Evolutionary conservation across 495 filamentous ascomycete genomes (phyloP), one percentile per base, ranked within the genome.

Genomic region (Penicillium nucicola): DNA sequence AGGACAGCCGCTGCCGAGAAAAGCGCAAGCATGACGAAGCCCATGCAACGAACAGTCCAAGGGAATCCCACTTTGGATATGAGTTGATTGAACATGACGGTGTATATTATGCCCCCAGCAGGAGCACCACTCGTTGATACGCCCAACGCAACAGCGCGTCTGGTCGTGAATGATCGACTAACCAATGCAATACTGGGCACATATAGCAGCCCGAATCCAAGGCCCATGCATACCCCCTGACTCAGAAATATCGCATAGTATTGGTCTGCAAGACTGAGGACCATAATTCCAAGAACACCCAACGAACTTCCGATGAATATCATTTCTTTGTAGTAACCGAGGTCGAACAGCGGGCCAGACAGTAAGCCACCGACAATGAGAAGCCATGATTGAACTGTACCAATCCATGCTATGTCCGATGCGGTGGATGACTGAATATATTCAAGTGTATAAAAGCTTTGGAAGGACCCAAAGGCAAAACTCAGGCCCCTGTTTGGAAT

Each of bases 61-160:
- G 54, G 58, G 52, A 81, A 81, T 4, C 75, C 76, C 18, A 81
- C 49, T 15, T 39, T 47, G 0, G 69, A 66, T 6, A 74, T 60
- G 4, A 83, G 64, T 20, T 65, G 63, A 36, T 77, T 61, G 52
- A 82, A 75, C 28, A 78, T 57, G 38, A 81, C 73, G 0, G 78
- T 74, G 50, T 80, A 81, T 20, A 82, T 71, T 33, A 81, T 66
- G 3, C 79, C 77, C 6, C 79, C 79, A 23, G 63, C 17, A 5
- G 64, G 66, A 5, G 72, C 69, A 5, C 78, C 69, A 5, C 66
- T 66, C 1, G 70, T 51, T 3, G 68, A 55, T 5, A 79, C 53
- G 2, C 80, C 81, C 2, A 70, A 59, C 0, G 79, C 75, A n/a
- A 82, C 20, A 19, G 38, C 74, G 47, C 52, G 48, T 53, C 51